Conservation (phyloP, 805 yeast species). For the Pichia exigua region DNA sequence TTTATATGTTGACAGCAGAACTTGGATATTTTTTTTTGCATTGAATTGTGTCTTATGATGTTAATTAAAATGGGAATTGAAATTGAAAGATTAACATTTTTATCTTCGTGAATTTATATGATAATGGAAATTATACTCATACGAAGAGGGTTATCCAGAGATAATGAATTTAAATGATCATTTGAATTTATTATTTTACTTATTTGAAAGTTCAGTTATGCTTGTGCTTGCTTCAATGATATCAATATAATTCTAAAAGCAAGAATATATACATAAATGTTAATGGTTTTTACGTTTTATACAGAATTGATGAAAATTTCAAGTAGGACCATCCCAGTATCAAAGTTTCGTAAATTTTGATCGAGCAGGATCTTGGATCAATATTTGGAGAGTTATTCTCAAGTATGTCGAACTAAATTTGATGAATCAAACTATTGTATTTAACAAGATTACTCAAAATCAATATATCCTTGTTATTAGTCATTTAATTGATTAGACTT, state of each 20-base stretch:
- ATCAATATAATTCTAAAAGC: no score
- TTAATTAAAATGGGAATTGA: background rate
- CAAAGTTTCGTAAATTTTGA: background rate
- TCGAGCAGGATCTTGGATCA: conserved; percentile 10
- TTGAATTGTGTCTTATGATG: background rate
- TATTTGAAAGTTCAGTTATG: background rate
- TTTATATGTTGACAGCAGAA: background rate
- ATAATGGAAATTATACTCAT: background rate
- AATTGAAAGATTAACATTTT: background rate
- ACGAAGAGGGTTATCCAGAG: background rate
- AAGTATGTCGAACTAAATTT: conserved; percentile 5
- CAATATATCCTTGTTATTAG: no score
- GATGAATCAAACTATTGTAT: conserved; percentile 1
- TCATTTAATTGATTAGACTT: background rate
- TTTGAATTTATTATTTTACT: background rate
- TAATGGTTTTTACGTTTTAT: background rate
- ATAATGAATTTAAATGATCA: background rate
- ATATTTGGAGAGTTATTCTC: background rate
- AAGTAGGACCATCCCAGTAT: conserved; percentile 11
- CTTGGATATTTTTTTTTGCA: background rate
- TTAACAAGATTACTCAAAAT: background rate
- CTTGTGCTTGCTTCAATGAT: background rate
- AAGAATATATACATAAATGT: background rate
- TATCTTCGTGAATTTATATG: background rate
- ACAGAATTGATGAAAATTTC: background rate